Conservation (phyloP, 2,329 filamentous ascomycete genomes). For the Apiospora aurea region DNA sequence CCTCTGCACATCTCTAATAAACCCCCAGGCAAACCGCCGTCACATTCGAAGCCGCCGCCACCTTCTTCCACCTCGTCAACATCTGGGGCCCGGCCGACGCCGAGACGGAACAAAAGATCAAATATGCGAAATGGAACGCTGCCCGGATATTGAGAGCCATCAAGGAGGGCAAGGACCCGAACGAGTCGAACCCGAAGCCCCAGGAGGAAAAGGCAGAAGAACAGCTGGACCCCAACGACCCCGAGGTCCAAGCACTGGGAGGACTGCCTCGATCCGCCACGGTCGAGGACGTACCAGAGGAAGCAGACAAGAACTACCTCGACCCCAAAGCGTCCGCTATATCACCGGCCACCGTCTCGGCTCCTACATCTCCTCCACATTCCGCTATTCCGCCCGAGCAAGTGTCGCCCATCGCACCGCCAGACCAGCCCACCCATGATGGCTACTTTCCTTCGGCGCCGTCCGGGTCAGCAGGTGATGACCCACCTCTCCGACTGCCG, state of each 20-base stretch:
- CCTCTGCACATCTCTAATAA: not conserved
- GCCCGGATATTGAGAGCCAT: slow-evolving; percentile 89
- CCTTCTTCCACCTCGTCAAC: slow-evolving; percentile 86
- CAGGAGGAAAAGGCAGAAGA: slow-evolving; percentile 57
- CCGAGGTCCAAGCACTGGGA: slow-evolving; percentile 62
- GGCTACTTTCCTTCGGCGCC: slow-evolving; percentile 40
- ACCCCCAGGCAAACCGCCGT: slow-evolving; percentile 81
- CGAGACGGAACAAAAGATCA: slow-evolving; percentile 85
- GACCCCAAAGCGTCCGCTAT: slow-evolving; percentile 36
- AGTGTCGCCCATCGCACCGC: slow-evolving; percentile 43
- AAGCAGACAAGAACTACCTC: slow-evolving; percentile 41
- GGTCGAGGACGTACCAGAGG: slow-evolving; percentile 62
- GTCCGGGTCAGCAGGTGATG: slow-evolving; percentile 25
- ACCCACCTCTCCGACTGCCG: slow-evolving; percentile 37
- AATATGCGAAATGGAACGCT: slow-evolving; percentile 96
- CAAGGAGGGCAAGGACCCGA: slow-evolving; percentile 90
- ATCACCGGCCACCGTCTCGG: slow-evolving; percentile 46
- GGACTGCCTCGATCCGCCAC: slow-evolving; percentile 49
- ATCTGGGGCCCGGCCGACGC: slow-evolving; percentile 81
- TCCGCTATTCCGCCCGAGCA: slow-evolving; percentile 39
- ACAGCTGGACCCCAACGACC: slow-evolving; percentile 66
- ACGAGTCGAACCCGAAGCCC: slow-evolving; percentile 81
- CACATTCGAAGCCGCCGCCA: slow-evolving; percentile 90
- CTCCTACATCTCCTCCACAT: slow-evolving; percentile 43
- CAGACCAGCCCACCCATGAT: slow-evolving; percentile 36